phyloP scores from a whole-genome alignment of 2,329 filamentous ascomycete genomes.

The Pseudogymnoascus sp. region DNA sequence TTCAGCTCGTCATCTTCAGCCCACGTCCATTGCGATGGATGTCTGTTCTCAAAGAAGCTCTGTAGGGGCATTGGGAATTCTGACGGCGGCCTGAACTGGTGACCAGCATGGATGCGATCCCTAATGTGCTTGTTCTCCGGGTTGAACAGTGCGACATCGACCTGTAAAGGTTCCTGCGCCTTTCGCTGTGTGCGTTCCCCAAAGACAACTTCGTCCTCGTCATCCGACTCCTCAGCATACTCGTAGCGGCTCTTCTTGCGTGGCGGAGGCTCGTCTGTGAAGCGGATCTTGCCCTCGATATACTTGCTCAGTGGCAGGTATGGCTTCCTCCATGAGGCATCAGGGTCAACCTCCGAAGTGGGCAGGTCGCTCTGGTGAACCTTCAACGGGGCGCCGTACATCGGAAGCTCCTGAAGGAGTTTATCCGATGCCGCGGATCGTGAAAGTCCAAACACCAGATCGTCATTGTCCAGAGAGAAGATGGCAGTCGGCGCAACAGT shows the following conservation, averaged over 20 bases:
- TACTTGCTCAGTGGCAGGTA: conserved; percentile 81
- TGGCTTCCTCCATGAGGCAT: conserved; percentile 66
- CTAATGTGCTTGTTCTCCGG: conserved; percentile 83
- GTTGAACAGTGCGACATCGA: conserved; percentile 78
- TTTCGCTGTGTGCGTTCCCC: conserved; percentile 22
- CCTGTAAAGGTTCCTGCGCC: conserved; percentile 51
- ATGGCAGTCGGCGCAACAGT: conserved; percentile 65
- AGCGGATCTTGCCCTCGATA: conserved; percentile 69
- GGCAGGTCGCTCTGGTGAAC: conserved; percentile 50
- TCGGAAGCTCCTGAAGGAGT: conserved; percentile 70
- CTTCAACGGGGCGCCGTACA: conserved; percentile 61
- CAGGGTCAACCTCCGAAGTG: conserved; percentile 53
- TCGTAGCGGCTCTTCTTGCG: conserved; percentile 75
- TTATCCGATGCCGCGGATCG: conserved; percentile 68
- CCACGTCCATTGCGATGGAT: conserved; percentile 83
- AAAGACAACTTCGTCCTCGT: conserved; percentile 42
- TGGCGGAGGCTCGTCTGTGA: conserved; percentile 56
- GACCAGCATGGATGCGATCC: conserved; percentile 80
- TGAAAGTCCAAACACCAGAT: conserved; percentile 71
- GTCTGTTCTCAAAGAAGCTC: conserved; percentile 80
- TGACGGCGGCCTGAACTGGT: conserved; percentile 87
- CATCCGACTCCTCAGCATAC: conserved; percentile 65
- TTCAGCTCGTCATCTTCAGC: conserved; percentile 87
- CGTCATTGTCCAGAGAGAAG: conserved; percentile 73
- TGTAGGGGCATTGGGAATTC: conserved; percentile 87